Evolutionary conservation across 2,329 filamentous ascomycete species (phyloP), one percentile per base, ranked within the genome.

Genomic region (Cadophora sp.): DNA sequence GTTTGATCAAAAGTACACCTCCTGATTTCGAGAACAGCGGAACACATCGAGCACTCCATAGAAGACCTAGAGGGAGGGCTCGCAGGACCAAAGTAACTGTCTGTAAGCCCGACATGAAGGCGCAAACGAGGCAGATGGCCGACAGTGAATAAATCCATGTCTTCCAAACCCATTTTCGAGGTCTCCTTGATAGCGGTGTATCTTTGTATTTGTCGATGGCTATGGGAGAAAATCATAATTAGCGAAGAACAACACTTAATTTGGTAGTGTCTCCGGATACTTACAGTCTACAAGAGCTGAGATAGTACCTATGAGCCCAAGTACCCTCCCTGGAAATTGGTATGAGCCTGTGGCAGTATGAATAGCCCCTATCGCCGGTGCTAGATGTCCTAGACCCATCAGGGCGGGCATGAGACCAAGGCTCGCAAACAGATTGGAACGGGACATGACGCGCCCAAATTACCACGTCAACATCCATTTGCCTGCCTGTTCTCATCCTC

Each of bases 161-260:
- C 19, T 24, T 59, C 55, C 55, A 59, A 34, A 59, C 31, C 55
- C 55, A 34, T 37, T 59, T 59, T n/a, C 27, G 19, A 59, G 55
- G 55, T 59, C 55, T 37, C 7, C 29, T 34, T 40, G 55, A 34
- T n/a, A 40, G 4, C 14, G 55, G 55, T 8, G 29, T 22, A 59
- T 59, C 55, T 59, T 59, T 59, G 55, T 59, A 59, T 12, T 31
- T 59, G n/a, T 59, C 55, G 31, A 59, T 22, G n/a, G 55, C 55
- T 59, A n/a, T 37, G 14, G n/a, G n/a, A n/a, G n/a, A 22, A 31
- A 11, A 56, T 8, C 27, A 55, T 11, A n/a, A 48, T 48, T 7
- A 48, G 11, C 43, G 7, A 48, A n/a, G 7, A 2, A 43, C 14
- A 48, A 48, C 19, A 11, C 11, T 16, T 14, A 16, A n/a, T 40